Evolutionary conservation across 176 grass and related monocot genomes (phyloP).

Genomic region (Hsuehochloa calcarea): DNA sequence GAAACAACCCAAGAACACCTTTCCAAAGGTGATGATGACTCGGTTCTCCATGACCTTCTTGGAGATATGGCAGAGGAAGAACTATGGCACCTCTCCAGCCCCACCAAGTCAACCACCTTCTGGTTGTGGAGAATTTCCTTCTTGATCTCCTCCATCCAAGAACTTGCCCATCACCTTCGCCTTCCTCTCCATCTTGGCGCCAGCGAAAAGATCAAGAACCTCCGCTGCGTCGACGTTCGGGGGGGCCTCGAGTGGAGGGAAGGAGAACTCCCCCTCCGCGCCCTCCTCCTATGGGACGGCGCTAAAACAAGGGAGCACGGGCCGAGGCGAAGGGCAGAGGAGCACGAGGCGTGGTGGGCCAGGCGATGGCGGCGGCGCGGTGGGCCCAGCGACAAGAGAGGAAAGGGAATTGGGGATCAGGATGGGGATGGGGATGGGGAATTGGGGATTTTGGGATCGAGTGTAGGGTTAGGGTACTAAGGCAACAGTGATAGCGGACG

Average conservation of each 20-base stretch:
- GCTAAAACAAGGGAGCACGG: too few relatives aligned
- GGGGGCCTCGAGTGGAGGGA: neutral
- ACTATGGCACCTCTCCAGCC: slow-evolving; percentile 38
- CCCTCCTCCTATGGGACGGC: neutral
- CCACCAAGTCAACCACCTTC: slow-evolving; percentile 17
- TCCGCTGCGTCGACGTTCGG: neutral
- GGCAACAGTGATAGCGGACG: too few relatives aligned
- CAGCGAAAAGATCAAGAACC: slow-evolving; percentile 15
- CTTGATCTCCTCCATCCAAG: slow-evolving; percentile 29
- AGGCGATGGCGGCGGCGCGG: too few relatives aligned
- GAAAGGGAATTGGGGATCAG: too few relatives aligned
- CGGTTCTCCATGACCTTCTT: slow-evolving; percentile 44
- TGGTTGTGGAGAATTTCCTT: neutral
- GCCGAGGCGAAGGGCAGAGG: too few relatives aligned
- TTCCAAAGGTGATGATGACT: slow-evolving; percentile 44
- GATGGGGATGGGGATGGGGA: too few relatives aligned
- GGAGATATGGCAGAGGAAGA: slow-evolving; percentile 45
- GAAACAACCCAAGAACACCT: slow-evolving; percentile 3
- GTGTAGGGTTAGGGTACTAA: too few relatives aligned
- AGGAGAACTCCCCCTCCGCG: too few relatives aligned
- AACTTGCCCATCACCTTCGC: neutral
- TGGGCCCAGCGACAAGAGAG: too few relatives aligned
- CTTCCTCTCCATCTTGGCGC: neutral
- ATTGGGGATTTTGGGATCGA: too few relatives aligned
- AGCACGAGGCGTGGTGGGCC: too few relatives aligned